Conservation (phyloP, 192 early-diverging fungal genomes). For the Backusella westeae region DNA sequence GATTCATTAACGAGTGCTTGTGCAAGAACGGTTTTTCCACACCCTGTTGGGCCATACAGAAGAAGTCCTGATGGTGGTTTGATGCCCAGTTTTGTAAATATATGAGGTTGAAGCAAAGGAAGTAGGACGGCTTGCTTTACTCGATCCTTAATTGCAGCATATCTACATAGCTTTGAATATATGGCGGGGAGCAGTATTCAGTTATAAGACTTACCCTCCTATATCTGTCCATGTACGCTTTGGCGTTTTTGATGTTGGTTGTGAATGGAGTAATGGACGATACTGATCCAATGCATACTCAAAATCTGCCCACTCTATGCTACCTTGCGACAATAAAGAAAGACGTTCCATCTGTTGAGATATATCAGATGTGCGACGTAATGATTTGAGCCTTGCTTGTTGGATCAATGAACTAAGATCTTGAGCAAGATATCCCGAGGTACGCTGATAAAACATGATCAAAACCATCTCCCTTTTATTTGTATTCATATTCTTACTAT, state of each 20-base stretch:
- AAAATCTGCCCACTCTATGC: conserved; percentile 44
- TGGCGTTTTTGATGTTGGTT: conserved; percentile 54
- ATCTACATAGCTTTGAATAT: conserved; percentile 28
- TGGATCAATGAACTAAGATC: conserved; percentile 48
- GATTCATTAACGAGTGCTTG: conserved; percentile 75
- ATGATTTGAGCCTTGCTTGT: conserved; percentile 33
- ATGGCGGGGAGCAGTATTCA: too few relatives aligned
- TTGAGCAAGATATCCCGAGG: conserved; percentile 58
- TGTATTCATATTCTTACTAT: neutral
- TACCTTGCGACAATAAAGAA: neutral
- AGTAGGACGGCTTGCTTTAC: conserved; percentile 60
- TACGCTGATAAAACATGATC: conserved; percentile 37
- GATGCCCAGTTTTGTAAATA: conserved; percentile 63
- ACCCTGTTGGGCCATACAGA: conserved; percentile 91
- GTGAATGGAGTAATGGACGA: conserved; percentile 47
- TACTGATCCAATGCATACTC: conserved; percentile 54
- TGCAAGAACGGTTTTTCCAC: conserved; percentile 88
- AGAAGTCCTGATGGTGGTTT: conserved; percentile 79
- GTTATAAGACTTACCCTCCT: conserved; percentile 57
- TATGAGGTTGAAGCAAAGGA: conserved; percentile 54
- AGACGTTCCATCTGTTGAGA: neutral
- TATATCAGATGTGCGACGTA: conserved; percentile 17
- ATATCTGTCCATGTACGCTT: conserved; percentile 58
- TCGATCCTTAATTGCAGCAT: conserved; percentile 51
- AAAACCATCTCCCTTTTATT: neutral